phyloP scores from a whole-genome alignment of 139 green algal species.

The Pleodorina starrii region DNA sequence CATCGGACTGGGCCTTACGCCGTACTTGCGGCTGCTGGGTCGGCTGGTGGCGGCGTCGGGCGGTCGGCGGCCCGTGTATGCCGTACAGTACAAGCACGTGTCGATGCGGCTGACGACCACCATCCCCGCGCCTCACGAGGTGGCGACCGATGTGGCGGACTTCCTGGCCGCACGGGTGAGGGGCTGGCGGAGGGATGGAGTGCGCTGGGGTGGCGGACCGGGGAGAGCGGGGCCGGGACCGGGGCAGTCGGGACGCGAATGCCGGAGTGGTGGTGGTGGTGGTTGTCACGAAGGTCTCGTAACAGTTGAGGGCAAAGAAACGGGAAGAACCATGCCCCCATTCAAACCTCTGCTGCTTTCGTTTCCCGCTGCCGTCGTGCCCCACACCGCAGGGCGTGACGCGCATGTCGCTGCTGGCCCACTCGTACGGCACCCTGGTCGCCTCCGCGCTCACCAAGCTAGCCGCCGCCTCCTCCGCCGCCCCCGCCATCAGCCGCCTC shows the following conservation, averaged over 20 bases:
- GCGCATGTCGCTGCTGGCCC: slow-evolving; percentile 47
- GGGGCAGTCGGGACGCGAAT: too few species aligned
- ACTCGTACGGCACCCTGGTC: slow-evolving; percentile 63
- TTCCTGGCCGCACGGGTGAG: slow-evolving; percentile 32
- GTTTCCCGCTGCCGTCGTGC: neutral
- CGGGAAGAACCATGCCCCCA: too few species aligned
- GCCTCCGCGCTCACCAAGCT: slow-evolving; percentile 53
- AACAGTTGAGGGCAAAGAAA: too few species aligned
- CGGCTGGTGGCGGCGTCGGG: slow-evolving; percentile 19
- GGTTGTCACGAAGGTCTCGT: too few species aligned
- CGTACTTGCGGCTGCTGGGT: slow-evolving; percentile 64
- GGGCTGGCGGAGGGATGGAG: too few species aligned
- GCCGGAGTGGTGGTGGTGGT: too few species aligned
- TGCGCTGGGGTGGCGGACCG: too few species aligned
- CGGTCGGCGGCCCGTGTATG: slow-evolving; percentile 47
- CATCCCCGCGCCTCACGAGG: slow-evolving; percentile 59
- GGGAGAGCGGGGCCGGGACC: too few species aligned
- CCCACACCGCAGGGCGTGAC: slow-evolving; percentile 23
- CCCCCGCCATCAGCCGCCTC: slow-evolving; percentile 31
- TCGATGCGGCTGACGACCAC: slow-evolving; percentile 63
- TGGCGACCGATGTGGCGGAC: slow-evolving; percentile 56
- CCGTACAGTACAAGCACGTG: slow-evolving; percentile 73
- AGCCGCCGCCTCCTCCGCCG: neutral
- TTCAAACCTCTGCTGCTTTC: too few species aligned
- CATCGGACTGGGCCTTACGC: slow-evolving; percentile 71